phyloP scores from a whole-genome alignment of 306 rosid species.

The Ammopiptanthus mongolicus region DNA sequence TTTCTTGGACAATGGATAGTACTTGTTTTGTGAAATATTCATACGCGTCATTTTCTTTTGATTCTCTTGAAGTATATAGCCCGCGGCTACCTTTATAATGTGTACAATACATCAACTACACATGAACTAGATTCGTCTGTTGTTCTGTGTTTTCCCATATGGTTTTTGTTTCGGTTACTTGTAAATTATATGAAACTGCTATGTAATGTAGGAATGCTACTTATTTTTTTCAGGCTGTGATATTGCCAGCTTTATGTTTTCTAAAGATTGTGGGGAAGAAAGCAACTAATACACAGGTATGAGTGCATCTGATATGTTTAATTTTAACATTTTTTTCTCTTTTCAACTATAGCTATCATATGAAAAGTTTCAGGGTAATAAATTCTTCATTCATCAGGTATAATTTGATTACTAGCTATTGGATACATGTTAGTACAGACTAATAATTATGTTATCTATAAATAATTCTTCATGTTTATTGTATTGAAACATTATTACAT shows the following conservation, averaged over 20 bases:
- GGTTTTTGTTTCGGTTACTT: neutral
- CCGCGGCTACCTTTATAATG: neutral
- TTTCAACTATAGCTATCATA: neutral
- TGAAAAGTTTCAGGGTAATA: neutral
- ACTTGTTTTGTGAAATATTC: neutral
- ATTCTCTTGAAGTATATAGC: neutral
- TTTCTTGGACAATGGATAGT: neutral
- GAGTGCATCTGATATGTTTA: neutral
- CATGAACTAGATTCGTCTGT: neutral
- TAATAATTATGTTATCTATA: neutral
- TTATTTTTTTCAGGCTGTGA: constrained; percentile 42
- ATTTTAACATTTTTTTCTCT: neutral
- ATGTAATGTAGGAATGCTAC: constrained; percentile 2
- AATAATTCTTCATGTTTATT: neutral
- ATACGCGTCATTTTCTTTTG: neutral
- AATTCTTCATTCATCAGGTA: neutral
- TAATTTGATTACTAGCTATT: neutral
- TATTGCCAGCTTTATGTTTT: constrained; percentile 66
- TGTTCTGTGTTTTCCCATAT: neutral
- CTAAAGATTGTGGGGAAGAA: constrained; percentile 58
- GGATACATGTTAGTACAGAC: neutral
- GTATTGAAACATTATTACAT: neutral
- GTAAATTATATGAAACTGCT: neutral
- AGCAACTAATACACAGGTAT: constrained; percentile 61
- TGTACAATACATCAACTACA: neutral